Base-by-base conservation (phyloP, 257 asterid species). In the Leptodermis oblonga region DNA sequence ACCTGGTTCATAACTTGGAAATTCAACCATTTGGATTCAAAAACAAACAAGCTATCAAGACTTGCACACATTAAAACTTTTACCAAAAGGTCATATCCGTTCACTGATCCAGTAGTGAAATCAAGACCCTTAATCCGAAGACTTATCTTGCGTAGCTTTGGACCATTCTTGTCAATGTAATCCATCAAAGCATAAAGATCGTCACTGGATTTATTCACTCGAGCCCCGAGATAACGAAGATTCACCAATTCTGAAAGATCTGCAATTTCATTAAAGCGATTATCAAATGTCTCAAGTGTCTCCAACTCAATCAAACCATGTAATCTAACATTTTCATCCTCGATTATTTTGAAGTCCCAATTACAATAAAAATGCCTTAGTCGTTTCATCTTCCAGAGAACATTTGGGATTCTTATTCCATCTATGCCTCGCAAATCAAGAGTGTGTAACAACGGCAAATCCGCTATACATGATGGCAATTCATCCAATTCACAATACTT, bases 1-100 rank as follows among this genome's bases (percentile, higher is more conserved):
- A 2, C 6, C 10, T 39, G 12, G 55, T 39, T 65, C 55, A 25
- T 65, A 65, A 25, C 18, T 15, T 65, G 71, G 71, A 45, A 67
- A 48, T 22, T 67, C 34, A 28, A 7, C 43, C 0, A 45, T 15
- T 48, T 53, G 13, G 55, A 26, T 20, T 41, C 22, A 7, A 41
- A 7, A 5, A 15, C 5, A n/a, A n/a, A n/a, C 42, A 45, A 45
- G 43, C 18, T 1, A 7, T 15, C 0, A 25, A 53, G 25, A 23
- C 59, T 53, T 53, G 2, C 59, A 20, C 66, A 18, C 14, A 34
- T 9, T 20, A 61, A 33, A 17, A 25, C 7, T 9, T 25, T n/a
- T 18, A 0, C n/a, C 2, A 68, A 9, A 54, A 52, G 64, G 11
- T 15, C 63, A 33, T 14, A 22, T 22, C 58, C 61, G 5, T 45